Base-by-base conservation (phyloP, 345 rosid species). In the Boechera divaricarpa region DNA sequence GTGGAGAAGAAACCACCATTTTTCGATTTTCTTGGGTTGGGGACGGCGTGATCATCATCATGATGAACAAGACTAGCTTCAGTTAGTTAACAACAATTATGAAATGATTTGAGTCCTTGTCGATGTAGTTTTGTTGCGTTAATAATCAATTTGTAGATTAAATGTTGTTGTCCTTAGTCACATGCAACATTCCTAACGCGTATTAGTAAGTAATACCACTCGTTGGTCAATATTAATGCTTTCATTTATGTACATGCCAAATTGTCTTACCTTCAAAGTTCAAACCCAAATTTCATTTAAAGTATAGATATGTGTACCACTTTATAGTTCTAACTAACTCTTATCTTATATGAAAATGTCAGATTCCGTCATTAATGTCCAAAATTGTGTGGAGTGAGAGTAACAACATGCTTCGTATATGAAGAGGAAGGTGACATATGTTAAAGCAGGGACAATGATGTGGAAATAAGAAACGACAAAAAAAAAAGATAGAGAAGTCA, bases 1-100 rank as follows among this genome's bases (percentile, higher is more conserved):
- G 63, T 65, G 6, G 39, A 70, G 60, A 67, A 80, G 39, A 63
- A 76, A 54, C 80, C 77, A 76, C 54, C 5, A 2, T 80, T 72
- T 42, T 70, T 71, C 56, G 83, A 80, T 76, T 80, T 80, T 72
- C 83, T 80, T 76, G 83, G 83, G 18, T 57, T 80, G 12, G 83
- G 77, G 53, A 61, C 68, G 16, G 64, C 35, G 3, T 73, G 75
- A 79, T 31, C 31, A 61, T 70, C 64, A 45, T 71, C 67, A 48
- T 21, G 38, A 4, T 56, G 16, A 79, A 60, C 59, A 53, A n/a
- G 56, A 52, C 56, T 67, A 8, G 35, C n/a, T 38, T 54, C 4
- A 69, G 47, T 73, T 61, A 67, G 59, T 73, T 59, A 41, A 35
- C 38, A 51, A 21, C 21, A 31, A 31, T 32, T 68, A 13, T 24